Conservation (phyloP, 2,329 filamentous ascomycete species). For the Pseudonectria foliicola region DNA sequence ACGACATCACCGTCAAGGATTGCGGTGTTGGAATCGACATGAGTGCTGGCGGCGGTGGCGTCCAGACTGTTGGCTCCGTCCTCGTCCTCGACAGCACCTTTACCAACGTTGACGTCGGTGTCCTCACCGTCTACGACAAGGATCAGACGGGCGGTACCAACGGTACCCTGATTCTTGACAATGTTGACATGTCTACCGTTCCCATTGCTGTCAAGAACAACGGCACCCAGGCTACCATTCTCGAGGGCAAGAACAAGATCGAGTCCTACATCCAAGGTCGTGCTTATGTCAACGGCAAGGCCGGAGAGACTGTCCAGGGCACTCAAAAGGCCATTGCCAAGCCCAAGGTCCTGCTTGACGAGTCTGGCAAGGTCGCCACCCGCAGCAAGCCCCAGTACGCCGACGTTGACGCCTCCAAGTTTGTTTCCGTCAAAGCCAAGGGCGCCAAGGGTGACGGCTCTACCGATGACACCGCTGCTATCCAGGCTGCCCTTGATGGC, state of each 20-base stretch:
- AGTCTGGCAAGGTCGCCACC: conserved; percentile 65
- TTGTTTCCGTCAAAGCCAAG: conserved; percentile 73
- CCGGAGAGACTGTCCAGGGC: conserved; percentile 51
- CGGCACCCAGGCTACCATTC: conserved; percentile 50
- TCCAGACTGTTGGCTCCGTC: conserved; percentile 71
- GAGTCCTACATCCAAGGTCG: conserved; percentile 74
- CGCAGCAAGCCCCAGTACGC: conserved; percentile 88
- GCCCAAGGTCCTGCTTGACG: conserved; percentile 58
- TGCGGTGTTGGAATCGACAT: conserved; percentile 74
- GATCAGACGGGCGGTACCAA: conserved; percentile 57
- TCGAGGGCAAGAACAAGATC: conserved; percentile 64
- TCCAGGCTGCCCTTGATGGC: conserved; percentile 70
- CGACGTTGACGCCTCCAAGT: conserved; percentile 55
- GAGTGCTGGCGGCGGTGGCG: conserved; percentile 52
- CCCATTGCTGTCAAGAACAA: conserved; percentile 57
- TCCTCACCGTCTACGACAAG: conserved; percentile 66
- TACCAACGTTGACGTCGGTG: conserved; percentile 64
- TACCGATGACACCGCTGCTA: conserved; percentile 79
- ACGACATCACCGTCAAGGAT: conserved; percentile 66
- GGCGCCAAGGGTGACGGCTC: conserved; percentile 83
- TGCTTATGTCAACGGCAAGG: conserved; percentile 48
- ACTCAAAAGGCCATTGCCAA: conserved; percentile 49
- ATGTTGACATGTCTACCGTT: conserved; percentile 72
- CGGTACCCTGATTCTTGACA: conserved; percentile 78
- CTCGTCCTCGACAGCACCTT: conserved; percentile 76